Base-by-base conservation (phyloP, 1,284 basidiomycete species). In the Peniophora sp. region DNA sequence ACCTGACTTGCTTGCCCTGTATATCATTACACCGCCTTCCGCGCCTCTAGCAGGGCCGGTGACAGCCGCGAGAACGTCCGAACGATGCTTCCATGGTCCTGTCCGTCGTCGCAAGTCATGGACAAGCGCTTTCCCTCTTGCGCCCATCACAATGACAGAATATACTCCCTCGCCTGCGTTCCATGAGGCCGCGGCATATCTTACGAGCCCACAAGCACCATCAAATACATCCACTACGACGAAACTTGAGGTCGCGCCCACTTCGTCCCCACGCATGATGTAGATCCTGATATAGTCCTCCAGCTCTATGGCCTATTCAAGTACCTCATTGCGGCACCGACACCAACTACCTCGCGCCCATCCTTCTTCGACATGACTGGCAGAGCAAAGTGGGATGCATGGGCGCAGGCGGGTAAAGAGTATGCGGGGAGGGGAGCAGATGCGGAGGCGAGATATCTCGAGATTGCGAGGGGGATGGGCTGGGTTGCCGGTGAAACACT, bases 261-360 rank as follows among this genome's bases (percentile, higher is more conserved):
- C 49, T 51, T 47, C 35, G 55, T 36, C 55, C 48, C n/a, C n/a
- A n/a, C n/a, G n/a, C n/a, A n/a, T 47, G 42, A 44, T 49, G 51
- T 46, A 44, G 51, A 41, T 63, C 64, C 65, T 69, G 58, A 67
- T 52, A 54, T 52, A 54, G 56, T 56, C 56, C 55, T 52, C 64
- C 70, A 94, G 91, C 70, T 96, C 11, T 96, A 96, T 66, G 88
- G 88, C 39, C 70, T 93, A 51, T 96, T 80, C 82, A 95, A 95
- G 66, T 78, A 73, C 62, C 65, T 89, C 22, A 88, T 81, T 6
- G 73, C 78, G 18, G 74, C 81, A 0, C 62, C 75, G 12, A 60
- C 56, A n/a, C 81, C 89, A 18, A 71, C 67, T 34, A 71, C 69
- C 6, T 62, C 81, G 3, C 78, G 87, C 2, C 93, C 92, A 1